These are phyloP conservation scores for Diospyros kaki DNA, from an alignment of 148 eudicot genomes.

Conservation along the genomic window DNA sequence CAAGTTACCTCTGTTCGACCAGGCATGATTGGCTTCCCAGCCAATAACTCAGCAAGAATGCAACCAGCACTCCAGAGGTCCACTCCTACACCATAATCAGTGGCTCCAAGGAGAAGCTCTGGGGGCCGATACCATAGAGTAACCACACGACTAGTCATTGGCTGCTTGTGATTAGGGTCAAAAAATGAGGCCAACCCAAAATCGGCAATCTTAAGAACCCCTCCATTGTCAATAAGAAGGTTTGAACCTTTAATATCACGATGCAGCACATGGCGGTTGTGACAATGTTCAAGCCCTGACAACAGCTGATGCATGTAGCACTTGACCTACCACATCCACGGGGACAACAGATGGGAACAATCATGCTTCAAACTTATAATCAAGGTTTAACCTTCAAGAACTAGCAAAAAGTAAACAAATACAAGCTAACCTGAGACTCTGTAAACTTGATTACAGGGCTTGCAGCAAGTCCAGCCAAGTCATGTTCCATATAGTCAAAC, in stretches of 20 bases:
- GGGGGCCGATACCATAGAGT: conserved; percentile 91
- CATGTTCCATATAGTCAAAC: conserved; percentile 85
- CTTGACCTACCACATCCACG: conserved; percentile 50
- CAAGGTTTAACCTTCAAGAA: background rate
- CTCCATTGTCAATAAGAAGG: conserved; percentile 65
- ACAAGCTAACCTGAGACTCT: conserved; percentile 61
- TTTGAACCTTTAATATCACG: conserved; percentile 90
- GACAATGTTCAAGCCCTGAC: conserved; percentile 89
- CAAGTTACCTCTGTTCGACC: conserved; percentile 78
- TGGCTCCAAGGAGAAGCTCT: conserved; percentile 84
- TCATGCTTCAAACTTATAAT: background rate
- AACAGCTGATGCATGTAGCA: conserved; percentile 80
- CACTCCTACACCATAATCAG: conserved; percentile 75
- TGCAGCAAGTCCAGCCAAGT: conserved; percentile 82
- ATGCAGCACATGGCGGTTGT: conserved; percentile 63
- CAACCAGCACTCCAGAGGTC: conserved; percentile 94
- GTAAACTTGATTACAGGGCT: conserved; percentile 68
- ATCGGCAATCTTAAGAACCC: conserved; percentile 82
- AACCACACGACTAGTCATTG: conserved; percentile 86
- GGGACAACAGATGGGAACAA: background rate
- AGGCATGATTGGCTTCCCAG: conserved; percentile 87
- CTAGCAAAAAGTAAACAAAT: background rate
- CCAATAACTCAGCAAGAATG: conserved; percentile 76
- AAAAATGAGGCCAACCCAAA: conserved; percentile 81
- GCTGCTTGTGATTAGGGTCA: conserved; percentile 72